Evolutionary conservation across 768 basidiomycete genomes (phyloP), one percentile per base, ranked within the genome.

Genomic region (Pleurotus platypus): DNA sequence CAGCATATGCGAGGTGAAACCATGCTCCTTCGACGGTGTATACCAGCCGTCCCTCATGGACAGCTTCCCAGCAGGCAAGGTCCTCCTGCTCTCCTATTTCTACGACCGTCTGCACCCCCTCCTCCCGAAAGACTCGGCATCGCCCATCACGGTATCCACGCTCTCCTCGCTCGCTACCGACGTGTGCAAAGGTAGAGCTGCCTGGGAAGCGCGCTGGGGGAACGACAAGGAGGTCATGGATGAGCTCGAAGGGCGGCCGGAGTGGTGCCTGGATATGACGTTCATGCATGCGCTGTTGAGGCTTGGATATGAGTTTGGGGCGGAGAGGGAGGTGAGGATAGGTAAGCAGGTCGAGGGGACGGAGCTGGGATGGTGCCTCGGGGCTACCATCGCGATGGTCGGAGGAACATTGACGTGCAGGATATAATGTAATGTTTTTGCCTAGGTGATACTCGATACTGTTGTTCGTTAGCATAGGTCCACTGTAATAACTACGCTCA

Each of bases 21-120:
- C 97, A 0, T 99, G 97, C 69, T 92, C 96, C 4, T 99, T 99
- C 76, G 87, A 92, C 65, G 97, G 97, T 11, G 93, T 97, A 22
- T 98, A 98, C 74, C 97, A 99, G 69, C 97, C 97, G 2, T 89
- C 90, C 12, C 78, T 98, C 22, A 75, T 90, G 57, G 90, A 96
- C 60, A 87, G 92, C 8, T 98, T 98, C 82, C 83, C 89, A 1
- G 72, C 78, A 8, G 96, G 96, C 58, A 87, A 86, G 65, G 80
- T 96, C 60, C 82, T 96, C 24, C 83, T 96, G n/a, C 80, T 99
- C 1, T 97, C 94, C 20, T 99, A 98, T 79, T 99, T 98, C 75
- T 97, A 94, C 75, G 97, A 98, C 77, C 90, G 97, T 38, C 79
- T 96, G 57, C 72, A 78, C 24, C 96, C 94, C 0, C 82, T 99